Percentiles rank a stretch among this genome's conserved stretches.
phyloP scores from a whole-genome alignment of 2,329 filamentous ascomycete genomes.

The Teratosphaeriaceae sp. region DNA sequence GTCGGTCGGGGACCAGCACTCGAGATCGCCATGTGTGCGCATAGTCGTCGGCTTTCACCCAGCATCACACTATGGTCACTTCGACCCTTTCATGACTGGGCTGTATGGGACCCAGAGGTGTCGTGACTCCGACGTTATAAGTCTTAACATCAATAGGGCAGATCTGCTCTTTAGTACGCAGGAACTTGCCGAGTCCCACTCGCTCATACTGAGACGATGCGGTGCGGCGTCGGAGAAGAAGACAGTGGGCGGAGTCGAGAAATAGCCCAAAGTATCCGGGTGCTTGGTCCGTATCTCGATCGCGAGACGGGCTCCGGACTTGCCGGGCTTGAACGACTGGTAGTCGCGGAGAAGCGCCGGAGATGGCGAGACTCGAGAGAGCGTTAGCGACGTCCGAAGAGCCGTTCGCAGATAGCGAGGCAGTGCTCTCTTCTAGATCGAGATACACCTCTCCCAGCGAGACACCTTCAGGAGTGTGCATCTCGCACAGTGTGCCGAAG shows the following conservation, averaged over 20 bases:
- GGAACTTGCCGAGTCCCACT: neutral
- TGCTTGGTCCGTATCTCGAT: neutral
- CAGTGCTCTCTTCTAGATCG: neutral
- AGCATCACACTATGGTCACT: too few relatives aligned
- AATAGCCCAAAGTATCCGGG: neutral
- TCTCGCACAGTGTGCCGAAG: neutral
- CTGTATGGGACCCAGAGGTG: neutral
- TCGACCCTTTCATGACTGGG: too few relatives aligned
- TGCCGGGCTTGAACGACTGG: too few relatives aligned
- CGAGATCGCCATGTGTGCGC: too few relatives aligned
- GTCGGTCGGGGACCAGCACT: too few relatives aligned
- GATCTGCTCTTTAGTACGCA: neutral
- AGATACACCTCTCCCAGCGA: neutral
- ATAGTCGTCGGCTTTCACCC: too few relatives aligned
- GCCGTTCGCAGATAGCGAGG: neutral
- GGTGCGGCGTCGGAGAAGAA: neutral
- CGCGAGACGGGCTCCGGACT: too few relatives aligned
- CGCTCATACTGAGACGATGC: neutral
- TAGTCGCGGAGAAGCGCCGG: too few relatives aligned
- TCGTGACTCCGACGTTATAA: neutral
- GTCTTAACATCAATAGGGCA: neutral
- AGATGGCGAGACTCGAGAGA: too few relatives aligned
- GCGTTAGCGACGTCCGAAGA: too few relatives aligned
- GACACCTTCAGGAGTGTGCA: neutral
- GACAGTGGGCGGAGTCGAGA: neutral